Percentiles rank a stretch among this genome's conserved stretches.
phyloP scores from a whole-genome alignment of 768 basidiomycete genomes.

The Agrocybe praecox region DNA sequence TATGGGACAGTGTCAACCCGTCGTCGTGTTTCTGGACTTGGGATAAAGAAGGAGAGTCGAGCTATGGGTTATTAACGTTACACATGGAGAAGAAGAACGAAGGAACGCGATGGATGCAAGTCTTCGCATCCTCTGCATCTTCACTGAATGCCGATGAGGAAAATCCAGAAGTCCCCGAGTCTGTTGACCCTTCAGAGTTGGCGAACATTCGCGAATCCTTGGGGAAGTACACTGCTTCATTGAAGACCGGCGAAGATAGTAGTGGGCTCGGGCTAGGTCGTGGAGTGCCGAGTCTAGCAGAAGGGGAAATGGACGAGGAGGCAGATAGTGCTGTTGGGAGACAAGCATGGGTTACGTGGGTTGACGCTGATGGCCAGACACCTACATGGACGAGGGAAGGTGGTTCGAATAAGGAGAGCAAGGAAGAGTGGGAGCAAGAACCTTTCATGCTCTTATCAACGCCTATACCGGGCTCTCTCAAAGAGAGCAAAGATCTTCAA shows the following conservation, averaged over 20 bases:
- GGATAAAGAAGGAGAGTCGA: slow-evolving; percentile 73
- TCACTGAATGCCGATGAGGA: slow-evolving; percentile 34
- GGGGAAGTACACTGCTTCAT: slow-evolving; percentile 80
- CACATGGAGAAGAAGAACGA: slow-evolving; percentile 88
- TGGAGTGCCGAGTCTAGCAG: slow-evolving; percentile 77
- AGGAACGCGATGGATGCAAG: slow-evolving; percentile 83
- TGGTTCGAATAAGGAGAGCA: not conserved
- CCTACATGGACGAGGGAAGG: slow-evolving; percentile 39
- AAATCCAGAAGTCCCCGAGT: slow-evolving; percentile 81
- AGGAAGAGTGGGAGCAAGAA: slow-evolving; percentile 28
- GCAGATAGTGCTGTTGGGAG: slow-evolving; percentile 78
- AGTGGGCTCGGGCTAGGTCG: slow-evolving; percentile 65
- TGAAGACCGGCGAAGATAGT: slow-evolving; percentile 58
- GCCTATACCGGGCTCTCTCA: slow-evolving; percentile 58
- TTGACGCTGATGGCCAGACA: slow-evolving; percentile 49
- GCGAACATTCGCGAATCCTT: slow-evolving; percentile 77
- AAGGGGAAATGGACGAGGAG: slow-evolving; percentile 92
- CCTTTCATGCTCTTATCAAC: slow-evolving; percentile 66
- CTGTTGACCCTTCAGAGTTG: slow-evolving; percentile 83
- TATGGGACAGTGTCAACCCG: slow-evolving; percentile 83
- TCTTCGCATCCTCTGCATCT: slow-evolving; percentile 65
- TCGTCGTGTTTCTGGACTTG: slow-evolving; percentile 92
- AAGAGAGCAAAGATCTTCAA: slow-evolving; percentile 29
- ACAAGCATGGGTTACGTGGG: slow-evolving; percentile 66
- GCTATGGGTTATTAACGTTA: slow-evolving; percentile 74